A percentile compares a stretch with the other conserved stretches of the same genome.
Conservation (phyloP, 768 basidiomycete genomes). For the Boletus reticulatus region DNA sequence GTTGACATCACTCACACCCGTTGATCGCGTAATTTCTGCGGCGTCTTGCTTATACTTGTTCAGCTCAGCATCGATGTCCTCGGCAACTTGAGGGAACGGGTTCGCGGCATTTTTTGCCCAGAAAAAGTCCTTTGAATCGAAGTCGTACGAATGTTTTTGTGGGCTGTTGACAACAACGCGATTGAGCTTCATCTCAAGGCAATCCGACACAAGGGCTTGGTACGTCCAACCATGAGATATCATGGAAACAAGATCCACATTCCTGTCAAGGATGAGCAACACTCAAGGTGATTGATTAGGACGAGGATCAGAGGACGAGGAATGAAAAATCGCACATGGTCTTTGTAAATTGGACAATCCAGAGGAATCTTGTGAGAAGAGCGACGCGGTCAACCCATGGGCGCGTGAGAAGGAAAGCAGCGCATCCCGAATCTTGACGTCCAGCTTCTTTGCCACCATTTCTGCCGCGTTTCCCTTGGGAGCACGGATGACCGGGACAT, state of each 20-base stretch:
- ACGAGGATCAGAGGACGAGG: background rate
- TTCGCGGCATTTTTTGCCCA: conserved; percentile 96
- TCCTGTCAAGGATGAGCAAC: conserved; percentile 90
- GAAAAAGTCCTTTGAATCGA: conserved; percentile 98
- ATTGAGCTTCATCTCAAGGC: conserved; percentile 95
- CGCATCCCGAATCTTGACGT: conserved; percentile 86
- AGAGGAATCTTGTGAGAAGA: conserved; percentile 78
- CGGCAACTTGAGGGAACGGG: conserved; percentile 97
- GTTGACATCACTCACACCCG: conserved; percentile 93
- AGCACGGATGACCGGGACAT: conserved; percentile 91
- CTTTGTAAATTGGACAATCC: conserved; percentile 85
- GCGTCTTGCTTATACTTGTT: conserved; percentile 95
- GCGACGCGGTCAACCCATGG: conserved; percentile 50
- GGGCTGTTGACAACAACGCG: conserved; percentile 81
- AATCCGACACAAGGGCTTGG: conserved; percentile 96
- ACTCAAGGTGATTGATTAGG: conserved; percentile 47
- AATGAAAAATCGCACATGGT: conserved; percentile 57
- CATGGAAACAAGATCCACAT: conserved; percentile 91
- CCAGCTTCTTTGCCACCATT: conserved; percentile 97
- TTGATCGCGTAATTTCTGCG: conserved; percentile 93
- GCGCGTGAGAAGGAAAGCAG: conserved; percentile 68
- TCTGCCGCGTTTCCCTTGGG: conserved; percentile 97
- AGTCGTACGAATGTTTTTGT: conserved; percentile 84
- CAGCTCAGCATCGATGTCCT: conserved; percentile 91
- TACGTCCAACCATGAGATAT: conserved; percentile 99